A percentile compares a stretch with the other conserved stretches of the same genome.
phyloP scores from a whole-genome alignment of 768 basidiomycete species.

The Hypholoma sublateritium region DNA sequence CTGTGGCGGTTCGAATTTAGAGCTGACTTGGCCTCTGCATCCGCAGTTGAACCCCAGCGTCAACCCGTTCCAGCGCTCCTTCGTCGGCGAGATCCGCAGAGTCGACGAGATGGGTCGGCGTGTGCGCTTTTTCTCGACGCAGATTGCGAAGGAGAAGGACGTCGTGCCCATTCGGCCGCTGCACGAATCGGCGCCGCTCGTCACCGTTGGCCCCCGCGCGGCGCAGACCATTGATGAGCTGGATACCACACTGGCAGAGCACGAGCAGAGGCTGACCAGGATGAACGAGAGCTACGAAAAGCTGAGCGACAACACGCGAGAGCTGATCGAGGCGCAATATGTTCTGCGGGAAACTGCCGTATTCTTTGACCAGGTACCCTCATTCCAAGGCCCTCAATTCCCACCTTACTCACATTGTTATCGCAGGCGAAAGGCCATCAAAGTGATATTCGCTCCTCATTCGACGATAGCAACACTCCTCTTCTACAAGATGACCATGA shows the following conservation, averaged over 20 bases:
- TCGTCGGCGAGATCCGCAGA: conserved; percentile 92
- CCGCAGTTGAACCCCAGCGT: conserved; percentile 87
- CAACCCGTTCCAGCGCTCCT: conserved; percentile 98
- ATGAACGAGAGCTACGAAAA: conserved; percentile 96
- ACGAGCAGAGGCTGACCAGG: conserved; percentile 78
- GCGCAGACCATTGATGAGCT: conserved; percentile 94
- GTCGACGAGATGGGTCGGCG: conserved; percentile 96
- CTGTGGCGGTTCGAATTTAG: not conserved
- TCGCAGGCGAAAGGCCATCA: conserved; percentile 78
- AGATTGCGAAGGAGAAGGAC: conserved; percentile 86
- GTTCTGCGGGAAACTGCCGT: conserved; percentile 94
- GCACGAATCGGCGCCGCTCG: conserved; percentile 81
- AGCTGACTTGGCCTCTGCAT: not conserved
- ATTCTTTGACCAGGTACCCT: conserved; percentile 81
- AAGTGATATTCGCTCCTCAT: conserved; percentile 79
- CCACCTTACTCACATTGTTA: conserved; percentile 8
- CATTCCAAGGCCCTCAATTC: not conserved
- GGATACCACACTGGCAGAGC: conserved; percentile 82
- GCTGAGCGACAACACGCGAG: conserved; percentile 80
- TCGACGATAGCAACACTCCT: conserved; percentile 90
- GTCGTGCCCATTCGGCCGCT: conserved; percentile 81
- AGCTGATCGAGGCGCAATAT: conserved; percentile 91
- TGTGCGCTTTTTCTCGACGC: conserved; percentile 83
- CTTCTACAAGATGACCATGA: conserved; percentile 90
- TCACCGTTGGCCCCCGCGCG: conserved; percentile 89